Conservation (phyloP, 768 basidiomycete genomes). For the Sarcomyxa edulis region DNA sequence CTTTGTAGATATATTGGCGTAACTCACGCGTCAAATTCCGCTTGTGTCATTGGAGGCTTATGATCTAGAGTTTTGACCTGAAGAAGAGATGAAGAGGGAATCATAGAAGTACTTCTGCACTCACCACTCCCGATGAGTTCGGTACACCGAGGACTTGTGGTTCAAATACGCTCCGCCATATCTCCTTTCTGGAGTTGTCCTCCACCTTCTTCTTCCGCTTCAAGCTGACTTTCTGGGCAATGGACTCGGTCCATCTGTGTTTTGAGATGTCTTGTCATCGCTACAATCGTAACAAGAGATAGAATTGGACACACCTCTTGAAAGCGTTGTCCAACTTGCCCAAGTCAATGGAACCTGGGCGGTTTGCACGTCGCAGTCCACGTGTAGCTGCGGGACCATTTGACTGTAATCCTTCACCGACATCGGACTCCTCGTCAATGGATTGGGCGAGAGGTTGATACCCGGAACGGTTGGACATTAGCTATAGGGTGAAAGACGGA, state of each 20-base stretch:
- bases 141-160: conserved; percentile 40
- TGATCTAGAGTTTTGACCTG: conserved; percentile 82
- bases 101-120: conserved; percentile 12
- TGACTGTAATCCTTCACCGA: conserved; percentile 23
- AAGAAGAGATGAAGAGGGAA: conserved; percentile 5
- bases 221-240: conserved; percentile 79
- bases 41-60: conserved; percentile 67
- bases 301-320: conserved; percentile 72
- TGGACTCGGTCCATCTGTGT: conserved; percentile 83
- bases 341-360: conserved; percentile 71
- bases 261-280: not conserved
- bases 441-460: conserved; percentile 43
- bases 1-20: conserved; percentile 1
- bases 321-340: conserved; percentile 78
- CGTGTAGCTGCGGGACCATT: conserved; percentile 18
- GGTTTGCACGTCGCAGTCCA: conserved; percentile 29
- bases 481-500: no score
- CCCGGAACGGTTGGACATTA: conserved; percentile 27
- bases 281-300: conserved; percentile 2
- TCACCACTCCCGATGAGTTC: conserved; percentile 29
- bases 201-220: conserved; percentile 69
- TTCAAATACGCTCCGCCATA: conserved; percentile 79
- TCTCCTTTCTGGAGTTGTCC: conserved; percentile 61
- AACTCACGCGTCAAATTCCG: conserved; percentile 64
- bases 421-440: conserved; percentile 34